phyloP scores from a whole-genome alignment of 495 filamentous ascomycete species.

The Xylaria nigripes region DNA sequence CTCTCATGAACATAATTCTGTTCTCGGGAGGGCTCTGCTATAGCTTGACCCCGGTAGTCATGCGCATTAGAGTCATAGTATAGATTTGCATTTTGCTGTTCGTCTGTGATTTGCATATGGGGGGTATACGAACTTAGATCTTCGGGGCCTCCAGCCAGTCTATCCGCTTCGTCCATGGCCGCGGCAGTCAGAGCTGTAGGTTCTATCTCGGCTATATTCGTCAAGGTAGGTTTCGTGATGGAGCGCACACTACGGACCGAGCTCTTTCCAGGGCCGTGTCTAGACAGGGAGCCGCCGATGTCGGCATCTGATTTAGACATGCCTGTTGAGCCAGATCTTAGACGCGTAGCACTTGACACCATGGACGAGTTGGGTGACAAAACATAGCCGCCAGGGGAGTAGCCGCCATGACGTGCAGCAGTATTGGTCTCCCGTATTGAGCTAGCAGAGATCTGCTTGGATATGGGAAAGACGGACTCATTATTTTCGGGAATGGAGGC shows the following conservation, averaged over 20 bases:
- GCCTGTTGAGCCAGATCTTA: slow-evolving; percentile 43
- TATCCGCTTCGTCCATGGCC: slow-evolving; percentile 40
- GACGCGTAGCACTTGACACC: slow-evolving; percentile 43
- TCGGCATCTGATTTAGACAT: slow-evolving; percentile 28
- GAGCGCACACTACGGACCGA: slow-evolving; percentile 37
- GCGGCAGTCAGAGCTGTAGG: slow-evolving; percentile 36
- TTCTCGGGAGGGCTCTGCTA: slow-evolving; percentile 18
- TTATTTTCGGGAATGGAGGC: slow-evolving; percentile 30
- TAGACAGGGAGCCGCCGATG: slow-evolving; percentile 26
- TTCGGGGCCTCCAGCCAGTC: slow-evolving; percentile 23
- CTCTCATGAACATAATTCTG: slow-evolving; percentile 18
- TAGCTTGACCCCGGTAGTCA: slow-evolving; percentile 22
- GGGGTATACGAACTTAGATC: slow-evolving; percentile 20
- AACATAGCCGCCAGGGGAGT: slow-evolving; percentile 58
- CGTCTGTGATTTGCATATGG: slow-evolving; percentile 15
- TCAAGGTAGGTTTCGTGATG: slow-evolving; percentile 33
- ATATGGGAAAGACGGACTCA: slow-evolving; percentile 25
- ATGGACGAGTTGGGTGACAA: slow-evolving; percentile 59
- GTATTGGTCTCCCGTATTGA: slow-evolving; percentile 63
- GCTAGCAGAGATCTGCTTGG: slow-evolving; percentile 49
- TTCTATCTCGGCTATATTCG: slow-evolving; percentile 40
- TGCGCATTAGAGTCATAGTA: slow-evolving; percentile 13
- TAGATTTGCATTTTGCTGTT: slow-evolving; percentile 19
- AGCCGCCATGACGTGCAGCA: slow-evolving; percentile 59
- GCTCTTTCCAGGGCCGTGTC: slow-evolving; percentile 39